Percentiles rank a stretch among this genome's conserved stretches.
phyloP scores from a whole-genome alignment of 208 protist genomes.

The Acanthamoeba culbertsoni region DNA sequence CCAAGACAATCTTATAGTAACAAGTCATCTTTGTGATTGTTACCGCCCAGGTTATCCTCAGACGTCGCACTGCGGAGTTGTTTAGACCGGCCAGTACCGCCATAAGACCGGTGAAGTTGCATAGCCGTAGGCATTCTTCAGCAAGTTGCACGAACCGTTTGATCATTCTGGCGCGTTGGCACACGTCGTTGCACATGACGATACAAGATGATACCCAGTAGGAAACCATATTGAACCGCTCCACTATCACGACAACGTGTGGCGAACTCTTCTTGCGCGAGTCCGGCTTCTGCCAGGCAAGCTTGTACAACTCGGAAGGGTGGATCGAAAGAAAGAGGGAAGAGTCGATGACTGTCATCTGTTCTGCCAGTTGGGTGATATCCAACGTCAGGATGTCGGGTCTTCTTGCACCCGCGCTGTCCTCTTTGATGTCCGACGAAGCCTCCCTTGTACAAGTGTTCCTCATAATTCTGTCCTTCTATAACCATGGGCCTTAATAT shows the following conservation, averaged over 20 bases:
- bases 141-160: neutral
- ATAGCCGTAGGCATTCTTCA: neutral
- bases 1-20: too few species aligned
- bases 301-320: neutral
- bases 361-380: neutral
- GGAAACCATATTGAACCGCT: slow-evolving; percentile 34
- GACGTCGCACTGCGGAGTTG: slow-evolving; percentile 23
- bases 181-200: slow-evolving; percentile 22
- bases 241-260: slow-evolving; percentile 19
- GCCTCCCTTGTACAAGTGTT: neutral
- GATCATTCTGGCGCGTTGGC: neutral
- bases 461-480: neutral
- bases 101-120: slow-evolving; percentile 52
- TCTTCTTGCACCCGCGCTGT: neutral
- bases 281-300: neutral
- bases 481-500: too few species aligned
- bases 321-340: neutral
- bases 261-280: slow-evolving; percentile 6
- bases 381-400: neutral
- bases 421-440: neutral
- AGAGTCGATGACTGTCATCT: slow-evolving; percentile 40
- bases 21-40: too few species aligned
- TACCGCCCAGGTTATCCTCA: slow-evolving; percentile 25
- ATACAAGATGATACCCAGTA: slow-evolving; percentile 22
- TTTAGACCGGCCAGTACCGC: slow-evolving; percentile 42